Evolutionary conservation across 208 protist genomes (phyloP), one percentile per base, ranked within the genome.

Genomic region (Acanthamoeba rhysodes): DNA sequence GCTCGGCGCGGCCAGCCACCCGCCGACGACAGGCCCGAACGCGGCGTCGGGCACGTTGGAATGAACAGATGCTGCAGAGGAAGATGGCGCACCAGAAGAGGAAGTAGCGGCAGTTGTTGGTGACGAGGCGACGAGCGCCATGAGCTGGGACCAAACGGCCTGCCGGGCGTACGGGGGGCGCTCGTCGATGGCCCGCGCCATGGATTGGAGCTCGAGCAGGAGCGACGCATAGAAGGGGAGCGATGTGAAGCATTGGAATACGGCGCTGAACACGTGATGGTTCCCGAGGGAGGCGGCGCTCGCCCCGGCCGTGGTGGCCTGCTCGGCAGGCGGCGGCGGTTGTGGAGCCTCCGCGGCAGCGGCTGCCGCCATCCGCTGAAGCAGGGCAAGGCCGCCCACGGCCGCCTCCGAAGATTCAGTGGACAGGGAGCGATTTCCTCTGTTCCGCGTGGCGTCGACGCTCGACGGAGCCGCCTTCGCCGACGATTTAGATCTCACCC

Each of bases 151-250:
- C 74, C 74, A 84, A 4, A 84, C 74, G 37, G 74, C 74, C 74
- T 84, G 74, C 6, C 74, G 74, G 18, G 74, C 74, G 74, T n/a
- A 27, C 20, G 74, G 18, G 12, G 74, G 74, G 18, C 74, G 74
- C 10, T 84, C 74, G 37, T 84, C 74, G 41, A 84, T 53, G 24
- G 74, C 74, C 6, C 74, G 74, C 41, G 74, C 74, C 74, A 84
- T 53, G 24, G 74, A 84, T 37, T 84, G 74, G 37, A 84, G 74
- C 74, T 84, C 74, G 41, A 84, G 74, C 24, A 84, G 74, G 74
- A 84, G 74, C 20, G 74, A 84, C 37, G 74, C 74, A 41, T 84
- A 84, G 74, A 84, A 84, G 74, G 74, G 74, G 74, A 84, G 74
- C 22, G 41, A 45, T 27, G 74, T 84, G 74, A 84, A 84, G 74